Evolutionary conservation across 2,329 filamentous ascomycete species (phyloP).

Genomic region (Diplocarpon rosae): DNA sequence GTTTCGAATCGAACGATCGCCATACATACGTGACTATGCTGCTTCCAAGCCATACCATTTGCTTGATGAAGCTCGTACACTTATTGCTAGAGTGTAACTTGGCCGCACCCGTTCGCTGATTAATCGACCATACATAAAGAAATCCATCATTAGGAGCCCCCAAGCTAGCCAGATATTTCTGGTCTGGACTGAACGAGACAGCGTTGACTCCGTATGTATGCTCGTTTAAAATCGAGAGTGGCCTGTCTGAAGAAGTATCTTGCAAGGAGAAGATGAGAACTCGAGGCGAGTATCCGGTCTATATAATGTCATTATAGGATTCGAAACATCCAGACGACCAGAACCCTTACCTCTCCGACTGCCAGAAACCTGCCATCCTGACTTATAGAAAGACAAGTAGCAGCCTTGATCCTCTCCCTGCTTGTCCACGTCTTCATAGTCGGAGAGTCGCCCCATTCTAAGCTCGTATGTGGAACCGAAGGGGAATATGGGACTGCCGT

Average conservation of each 20-base stretch:
- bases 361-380: constrained; percentile 79
- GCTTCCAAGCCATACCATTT: constrained; percentile 84
- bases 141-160: constrained; percentile 89
- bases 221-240: constrained; percentile 76
- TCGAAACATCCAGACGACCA: background rate
- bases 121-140: constrained; percentile 81
- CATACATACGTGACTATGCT: constrained; percentile 57
- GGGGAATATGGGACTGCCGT: constrained; percentile 28
- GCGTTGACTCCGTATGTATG: constrained; percentile 83
- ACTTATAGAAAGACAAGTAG: constrained; percentile 82
- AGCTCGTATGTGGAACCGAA: constrained; percentile 26
- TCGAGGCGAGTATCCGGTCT: constrained; percentile 83
- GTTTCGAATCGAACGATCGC: background rate
- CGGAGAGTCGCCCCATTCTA: constrained; percentile 52
- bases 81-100: constrained; percentile 79
- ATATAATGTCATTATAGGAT: constrained; percentile 25
- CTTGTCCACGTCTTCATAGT: constrained; percentile 71
- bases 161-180: constrained; percentile 75
- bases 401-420: constrained; percentile 85
- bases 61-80: constrained; percentile 76
- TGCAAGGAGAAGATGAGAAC: constrained; percentile 82
- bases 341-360: constrained; percentile 61
- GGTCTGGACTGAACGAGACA: constrained; percentile 82
- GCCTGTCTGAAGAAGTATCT: constrained; percentile 68
- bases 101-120: constrained; percentile 68